Percentiles rank a stretch among this genome's conserved stretches.
Evolutionary conservation across 2,329 filamentous ascomycete species (phyloP).

Genomic region (Phialophora chinensis): DNA sequence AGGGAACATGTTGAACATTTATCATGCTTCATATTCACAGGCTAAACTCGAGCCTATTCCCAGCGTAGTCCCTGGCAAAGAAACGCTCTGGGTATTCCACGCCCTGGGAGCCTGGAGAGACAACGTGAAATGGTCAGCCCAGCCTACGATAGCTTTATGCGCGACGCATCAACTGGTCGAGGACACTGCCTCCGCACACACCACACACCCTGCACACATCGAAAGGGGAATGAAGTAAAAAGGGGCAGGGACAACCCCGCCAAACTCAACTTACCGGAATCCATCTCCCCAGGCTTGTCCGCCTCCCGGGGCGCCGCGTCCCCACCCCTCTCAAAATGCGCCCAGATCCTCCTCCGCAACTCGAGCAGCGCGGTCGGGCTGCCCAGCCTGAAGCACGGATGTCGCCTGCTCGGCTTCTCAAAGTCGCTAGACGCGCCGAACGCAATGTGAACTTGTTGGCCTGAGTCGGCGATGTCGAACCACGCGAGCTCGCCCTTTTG

Average conservation of each 20-base stretch:
- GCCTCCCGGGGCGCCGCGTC: conserved; percentile 59
- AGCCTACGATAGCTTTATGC: not conserved
- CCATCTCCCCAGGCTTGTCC: conserved; percentile 60
- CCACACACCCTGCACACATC: not conserved
- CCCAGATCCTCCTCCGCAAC: conserved; percentile 58
- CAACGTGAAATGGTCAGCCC: not conserved
- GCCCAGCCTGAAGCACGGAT: conserved; percentile 65
- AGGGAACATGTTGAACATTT: not conserved
- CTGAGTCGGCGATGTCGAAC: conserved; percentile 46
- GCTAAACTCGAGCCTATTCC: conserved; percentile 62
- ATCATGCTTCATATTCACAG: conserved; percentile 43
- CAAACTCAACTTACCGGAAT: conserved; percentile 46
- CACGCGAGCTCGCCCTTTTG: conserved; percentile 61
- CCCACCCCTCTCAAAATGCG: conserved; percentile 57
- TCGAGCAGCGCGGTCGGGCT: conserved; percentile 55
- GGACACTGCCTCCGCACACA: not conserved
- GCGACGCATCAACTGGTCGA: not conserved
- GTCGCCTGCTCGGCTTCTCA: conserved; percentile 57
- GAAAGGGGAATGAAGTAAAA: not conserved
- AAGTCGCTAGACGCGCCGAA: conserved; percentile 60
- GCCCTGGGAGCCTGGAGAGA: conserved; percentile 54
- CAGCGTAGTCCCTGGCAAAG: conserved; percentile 65
- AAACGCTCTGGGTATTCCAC: conserved; percentile 67
- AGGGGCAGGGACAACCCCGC: not conserved
- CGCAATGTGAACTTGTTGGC: conserved; percentile 61